Conservation (phyloP, 371 early-diverging fungal genomes). For the Funneliformis caledonium region DNA sequence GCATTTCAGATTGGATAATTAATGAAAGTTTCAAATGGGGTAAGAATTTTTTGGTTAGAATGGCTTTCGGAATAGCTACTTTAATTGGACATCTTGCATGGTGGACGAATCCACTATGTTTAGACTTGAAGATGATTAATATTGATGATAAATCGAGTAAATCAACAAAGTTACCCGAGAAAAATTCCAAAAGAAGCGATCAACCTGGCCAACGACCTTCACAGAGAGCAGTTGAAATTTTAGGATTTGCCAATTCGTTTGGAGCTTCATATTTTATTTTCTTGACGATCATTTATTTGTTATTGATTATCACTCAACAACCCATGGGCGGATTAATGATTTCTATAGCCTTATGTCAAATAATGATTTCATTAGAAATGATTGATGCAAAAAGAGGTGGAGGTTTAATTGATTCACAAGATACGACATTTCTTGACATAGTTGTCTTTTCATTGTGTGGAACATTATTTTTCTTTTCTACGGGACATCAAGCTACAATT, state of each 20-base stretch:
- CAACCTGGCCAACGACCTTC: background rate
- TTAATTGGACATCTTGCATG: slow-evolving; percentile 55
- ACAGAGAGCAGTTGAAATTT: slow-evolving; percentile 45
- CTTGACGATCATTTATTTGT: slow-evolving; percentile 56
- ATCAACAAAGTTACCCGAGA: background rate
- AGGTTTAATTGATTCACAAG: background rate
- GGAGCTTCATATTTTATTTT: slow-evolving; percentile 66
- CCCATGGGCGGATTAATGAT: slow-evolving; percentile 78
- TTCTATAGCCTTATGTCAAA: slow-evolving; percentile 55
- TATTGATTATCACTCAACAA: slow-evolving; percentile 64
- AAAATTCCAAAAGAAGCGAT: background rate
- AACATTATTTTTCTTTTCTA: slow-evolving; percentile 80
- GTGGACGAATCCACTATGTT: slow-evolving; percentile 55
- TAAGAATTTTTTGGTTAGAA: slow-evolving; percentile 53
- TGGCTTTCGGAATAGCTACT: slow-evolving; percentile 54
- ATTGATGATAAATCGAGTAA: slow-evolving; percentile 9
- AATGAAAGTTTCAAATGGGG: slow-evolving; percentile 44
- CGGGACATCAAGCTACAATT: slow-evolving; percentile 91
- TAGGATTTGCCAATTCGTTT: slow-evolving; percentile 64
- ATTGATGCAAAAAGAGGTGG: slow-evolving; percentile 55
- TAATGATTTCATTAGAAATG: slow-evolving; percentile 57
- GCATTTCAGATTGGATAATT: slow-evolving; percentile 5
- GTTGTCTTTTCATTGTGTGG: slow-evolving; percentile 57
- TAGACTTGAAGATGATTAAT: slow-evolving; percentile 51
- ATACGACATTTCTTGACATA: slow-evolving; percentile 42